Evolutionary conservation across 2,329 filamentous ascomycete species (phyloP).

Genomic region (Trichophyton mentagrophytes): DNA sequence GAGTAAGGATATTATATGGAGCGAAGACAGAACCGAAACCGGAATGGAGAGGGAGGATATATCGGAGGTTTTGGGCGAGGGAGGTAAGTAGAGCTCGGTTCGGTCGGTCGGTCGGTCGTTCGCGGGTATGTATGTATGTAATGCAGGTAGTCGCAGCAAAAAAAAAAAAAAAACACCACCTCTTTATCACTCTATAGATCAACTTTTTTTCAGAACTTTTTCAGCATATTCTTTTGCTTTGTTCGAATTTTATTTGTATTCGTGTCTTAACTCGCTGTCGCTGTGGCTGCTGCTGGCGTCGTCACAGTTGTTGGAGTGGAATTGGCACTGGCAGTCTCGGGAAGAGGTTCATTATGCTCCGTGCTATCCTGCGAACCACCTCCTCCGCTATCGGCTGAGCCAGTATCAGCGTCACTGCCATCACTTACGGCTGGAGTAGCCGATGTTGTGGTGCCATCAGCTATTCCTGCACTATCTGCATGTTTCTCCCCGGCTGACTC

Average conservation of each 20-base stretch:
- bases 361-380: background rate
- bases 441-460: background rate
- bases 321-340: background rate
- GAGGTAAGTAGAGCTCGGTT: too few species aligned
- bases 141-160: too few species aligned
- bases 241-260: background rate
- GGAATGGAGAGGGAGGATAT: background rate
- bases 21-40: background rate
- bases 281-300: background rate
- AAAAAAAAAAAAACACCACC: too few species aligned
- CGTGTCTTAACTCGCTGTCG: background rate
- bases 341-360: too few species aligned
- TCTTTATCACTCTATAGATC: too few species aligned
- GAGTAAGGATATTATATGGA: background rate
- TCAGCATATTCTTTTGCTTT: background rate
- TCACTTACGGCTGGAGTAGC: background rate
- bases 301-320: background rate
- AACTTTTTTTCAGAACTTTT: background rate
- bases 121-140: too few species aligned
- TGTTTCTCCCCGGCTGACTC: background rate
- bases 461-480: background rate
- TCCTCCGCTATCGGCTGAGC: background rate
- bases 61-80: too few species aligned
- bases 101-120: too few species aligned
- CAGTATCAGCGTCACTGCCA: background rate